phyloP scores from a whole-genome alignment of 805 yeast species.

The Wickerhamiella kazuoi region DNA sequence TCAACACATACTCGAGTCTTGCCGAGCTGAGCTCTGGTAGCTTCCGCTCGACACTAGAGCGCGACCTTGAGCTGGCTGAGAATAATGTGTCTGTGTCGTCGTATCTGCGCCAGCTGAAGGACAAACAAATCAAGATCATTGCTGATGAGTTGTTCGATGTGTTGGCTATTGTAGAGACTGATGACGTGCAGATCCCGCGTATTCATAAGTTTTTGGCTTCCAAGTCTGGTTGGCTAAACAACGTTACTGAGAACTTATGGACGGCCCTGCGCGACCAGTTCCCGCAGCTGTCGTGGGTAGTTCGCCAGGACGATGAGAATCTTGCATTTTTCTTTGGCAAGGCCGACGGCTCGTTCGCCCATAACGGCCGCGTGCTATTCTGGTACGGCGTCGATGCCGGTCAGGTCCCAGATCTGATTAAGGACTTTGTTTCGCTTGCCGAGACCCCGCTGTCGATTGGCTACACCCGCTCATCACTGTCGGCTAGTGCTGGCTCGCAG shows the following conservation, averaged over 20 bases:
- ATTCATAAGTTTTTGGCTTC: constrained; percentile 77
- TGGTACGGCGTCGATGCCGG: constrained; percentile 77
- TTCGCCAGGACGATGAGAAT: constrained; percentile 77
- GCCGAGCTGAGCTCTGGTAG: constrained; percentile 46
- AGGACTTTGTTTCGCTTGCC: constrained; percentile 22
- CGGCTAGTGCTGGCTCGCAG: neutral
- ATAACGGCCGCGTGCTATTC: constrained; percentile 75
- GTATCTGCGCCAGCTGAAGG: constrained; percentile 57
- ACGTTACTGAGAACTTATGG: constrained; percentile 90
- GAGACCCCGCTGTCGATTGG: constrained; percentile 7
- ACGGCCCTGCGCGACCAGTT: constrained; percentile 61
- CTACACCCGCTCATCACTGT: constrained; percentile 6
- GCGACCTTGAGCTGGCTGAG: constrained; percentile 57
- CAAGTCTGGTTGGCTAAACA: constrained; percentile 90
- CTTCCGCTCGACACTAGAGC: constrained; percentile 55
- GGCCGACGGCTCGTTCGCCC: constrained; percentile 85
- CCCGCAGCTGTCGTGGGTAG: constrained; percentile 66
- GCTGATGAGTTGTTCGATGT: constrained; percentile 96
- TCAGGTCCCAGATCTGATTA: constrained; percentile 45
- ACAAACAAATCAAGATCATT: constrained; percentile 32
- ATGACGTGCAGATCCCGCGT: constrained; percentile 32
- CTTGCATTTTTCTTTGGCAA: constrained; percentile 80
- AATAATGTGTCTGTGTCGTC: constrained; percentile 64
- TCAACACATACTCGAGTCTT: constrained; percentile 45
- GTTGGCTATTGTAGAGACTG: constrained; percentile 58